Percentiles rank a stretch among this genome's conserved stretches.
Evolutionary conservation across 2,329 filamentous ascomycete genomes (phyloP).

Genomic region (Ophioceras dolichostomum): DNA sequence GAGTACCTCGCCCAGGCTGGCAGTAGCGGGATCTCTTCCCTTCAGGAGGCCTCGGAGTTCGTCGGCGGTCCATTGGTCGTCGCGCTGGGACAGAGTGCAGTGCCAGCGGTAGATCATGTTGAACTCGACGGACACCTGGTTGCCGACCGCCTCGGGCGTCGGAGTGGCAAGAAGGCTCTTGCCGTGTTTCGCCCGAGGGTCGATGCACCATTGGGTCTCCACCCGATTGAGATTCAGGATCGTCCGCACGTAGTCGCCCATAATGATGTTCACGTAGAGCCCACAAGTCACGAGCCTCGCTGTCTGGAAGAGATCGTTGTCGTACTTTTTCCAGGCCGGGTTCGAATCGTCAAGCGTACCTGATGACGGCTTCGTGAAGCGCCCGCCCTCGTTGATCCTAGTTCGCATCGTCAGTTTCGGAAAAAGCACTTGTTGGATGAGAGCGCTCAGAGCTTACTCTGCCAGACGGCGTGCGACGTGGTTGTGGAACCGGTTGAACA

Average conservation of each 20-base stretch:
- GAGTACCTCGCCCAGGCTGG: constrained; percentile 34
- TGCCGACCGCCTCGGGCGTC: constrained; percentile 28
- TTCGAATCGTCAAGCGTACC: constrained; percentile 12
- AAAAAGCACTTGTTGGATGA: too few relatives aligned
- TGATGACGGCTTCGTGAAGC: constrained; percentile 37
- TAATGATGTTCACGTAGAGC: constrained; percentile 39
- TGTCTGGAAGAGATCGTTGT: constrained; percentile 27
- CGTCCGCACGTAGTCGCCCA: constrained; percentile 25
- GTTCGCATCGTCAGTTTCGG: too few relatives aligned
- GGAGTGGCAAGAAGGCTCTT: constrained; percentile 11
- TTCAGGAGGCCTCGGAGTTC: constrained; percentile 20
- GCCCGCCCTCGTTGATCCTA: constrained; percentile 53
- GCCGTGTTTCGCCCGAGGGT: constrained; percentile 15
- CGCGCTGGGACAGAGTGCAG: constrained; percentile 24
- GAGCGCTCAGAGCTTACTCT: not conserved
- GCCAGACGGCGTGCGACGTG: constrained; percentile 30
- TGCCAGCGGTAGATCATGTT: constrained; percentile 41
- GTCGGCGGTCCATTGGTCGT: constrained; percentile 30
- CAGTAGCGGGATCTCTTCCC: constrained; percentile 27
- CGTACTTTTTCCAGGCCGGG: constrained; percentile 19
- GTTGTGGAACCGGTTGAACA: constrained; percentile 62
- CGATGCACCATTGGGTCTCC: constrained; percentile 16
- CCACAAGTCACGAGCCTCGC: constrained; percentile 35
- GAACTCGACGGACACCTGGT: constrained; percentile 39
- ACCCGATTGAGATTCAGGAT: constrained; percentile 24